Evolutionary conservation across 2,329 filamentous ascomycete genomes (phyloP).

Genomic region (Paecilomyces fulvus): DNA sequence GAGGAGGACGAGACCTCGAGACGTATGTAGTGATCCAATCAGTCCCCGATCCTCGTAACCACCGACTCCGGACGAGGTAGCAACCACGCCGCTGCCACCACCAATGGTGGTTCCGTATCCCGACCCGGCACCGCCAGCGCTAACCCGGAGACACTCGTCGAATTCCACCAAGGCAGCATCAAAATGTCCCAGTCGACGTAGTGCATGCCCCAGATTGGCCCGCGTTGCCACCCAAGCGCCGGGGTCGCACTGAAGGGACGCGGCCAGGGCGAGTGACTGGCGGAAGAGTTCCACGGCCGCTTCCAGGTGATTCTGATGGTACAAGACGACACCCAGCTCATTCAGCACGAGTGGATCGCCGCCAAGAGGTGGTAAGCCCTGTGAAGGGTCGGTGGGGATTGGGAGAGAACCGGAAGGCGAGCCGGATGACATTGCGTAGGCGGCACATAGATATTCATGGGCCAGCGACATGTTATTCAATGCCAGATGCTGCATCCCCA

Average conservation of each 20-base stretch:
- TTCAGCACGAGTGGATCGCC: slow-evolving; percentile 82
- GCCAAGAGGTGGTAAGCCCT: slow-evolving; percentile 19
- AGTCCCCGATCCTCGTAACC: slow-evolving; percentile 41
- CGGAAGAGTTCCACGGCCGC: slow-evolving; percentile 71
- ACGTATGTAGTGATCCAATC: slow-evolving; percentile 39
- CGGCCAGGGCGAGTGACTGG: slow-evolving; percentile 66
- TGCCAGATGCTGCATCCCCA: slow-evolving; percentile 97
- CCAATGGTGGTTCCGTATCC: slow-evolving; percentile 62
- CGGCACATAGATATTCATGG: slow-evolving; percentile 87
- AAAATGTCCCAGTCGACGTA: slow-evolving; percentile 61
- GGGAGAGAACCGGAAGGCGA: slow-evolving; percentile 21
- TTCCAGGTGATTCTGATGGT: slow-evolving; percentile 73
- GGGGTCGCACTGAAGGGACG: slow-evolving; percentile 73
- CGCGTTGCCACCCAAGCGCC: slow-evolving; percentile 75
- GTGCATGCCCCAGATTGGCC: slow-evolving; percentile 83
- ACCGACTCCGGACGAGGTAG: slow-evolving; percentile 31
- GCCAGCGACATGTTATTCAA: slow-evolving; percentile 91
- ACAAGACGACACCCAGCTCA: slow-evolving; percentile 92
- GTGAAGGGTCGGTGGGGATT: slow-evolving; percentile 15
- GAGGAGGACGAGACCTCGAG: slow-evolving; percentile 69
- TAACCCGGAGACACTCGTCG: slow-evolving; percentile 75
- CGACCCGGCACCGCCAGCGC: slow-evolving; percentile 63
- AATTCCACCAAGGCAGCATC: slow-evolving; percentile 71
- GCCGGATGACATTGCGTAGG: slow-evolving; percentile 55
- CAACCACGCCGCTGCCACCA: slow-evolving; percentile 25